phyloP scores from a whole-genome alignment of 139 green algal species.

The Volvox africanus region DNA sequence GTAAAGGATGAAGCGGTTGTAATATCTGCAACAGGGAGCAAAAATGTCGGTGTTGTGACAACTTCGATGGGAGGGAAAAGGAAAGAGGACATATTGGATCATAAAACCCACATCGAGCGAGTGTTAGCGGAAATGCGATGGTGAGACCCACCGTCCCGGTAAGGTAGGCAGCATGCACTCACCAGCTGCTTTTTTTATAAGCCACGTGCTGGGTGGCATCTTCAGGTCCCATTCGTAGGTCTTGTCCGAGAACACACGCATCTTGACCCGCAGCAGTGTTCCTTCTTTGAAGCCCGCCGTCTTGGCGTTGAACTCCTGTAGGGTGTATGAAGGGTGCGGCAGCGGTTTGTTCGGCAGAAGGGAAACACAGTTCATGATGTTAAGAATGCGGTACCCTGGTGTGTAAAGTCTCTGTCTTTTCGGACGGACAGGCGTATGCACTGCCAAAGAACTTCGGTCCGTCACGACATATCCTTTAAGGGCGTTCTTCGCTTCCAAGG shows the following conservation, averaged over 20 bases:
- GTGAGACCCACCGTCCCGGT: neutral
- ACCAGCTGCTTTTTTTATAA: constrained; percentile 84
- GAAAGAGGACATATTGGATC: neutral
- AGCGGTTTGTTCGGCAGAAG: too few relatives aligned
- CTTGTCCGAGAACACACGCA: constrained; percentile 88
- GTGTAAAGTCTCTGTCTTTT: too few relatives aligned
- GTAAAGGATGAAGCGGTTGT: neutral
- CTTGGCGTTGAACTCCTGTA: constrained; percentile 95
- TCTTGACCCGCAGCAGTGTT: constrained; percentile 58
- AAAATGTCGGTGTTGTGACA: too few relatives aligned
- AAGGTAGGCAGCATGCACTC: constrained; percentile 18
- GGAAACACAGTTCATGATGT: too few relatives aligned
- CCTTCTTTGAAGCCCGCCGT: constrained; percentile 87
- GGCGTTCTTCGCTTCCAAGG: too few relatives aligned
- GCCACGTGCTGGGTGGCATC: constrained; percentile 88
- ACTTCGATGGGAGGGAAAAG: too few relatives aligned
- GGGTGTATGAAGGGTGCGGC: too few relatives aligned
- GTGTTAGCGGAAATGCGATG: neutral
- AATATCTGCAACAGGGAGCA: neutral
- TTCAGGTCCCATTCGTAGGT: constrained; percentile 90
- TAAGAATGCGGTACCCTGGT: too few relatives aligned
- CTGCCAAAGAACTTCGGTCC: too few relatives aligned
- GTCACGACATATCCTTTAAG: too few relatives aligned
- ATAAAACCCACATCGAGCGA: neutral
- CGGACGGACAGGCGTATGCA: too few relatives aligned